Conservation (phyloP, 139 green algal species). For the Desmodesmus armatus region DNA sequence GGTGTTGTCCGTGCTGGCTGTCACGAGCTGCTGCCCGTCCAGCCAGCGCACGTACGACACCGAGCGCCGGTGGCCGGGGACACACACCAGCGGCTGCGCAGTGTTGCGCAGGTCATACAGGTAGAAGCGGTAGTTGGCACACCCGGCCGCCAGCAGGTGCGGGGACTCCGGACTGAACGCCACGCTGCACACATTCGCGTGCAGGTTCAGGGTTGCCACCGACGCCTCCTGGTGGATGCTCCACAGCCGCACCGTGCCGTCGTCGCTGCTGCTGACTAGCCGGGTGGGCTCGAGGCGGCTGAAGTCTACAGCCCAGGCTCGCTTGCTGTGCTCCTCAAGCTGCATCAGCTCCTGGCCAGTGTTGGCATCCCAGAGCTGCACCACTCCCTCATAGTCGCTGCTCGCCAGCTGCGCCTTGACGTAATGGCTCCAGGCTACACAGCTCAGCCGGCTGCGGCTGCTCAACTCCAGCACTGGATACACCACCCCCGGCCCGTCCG, state of each 20-base stretch:
- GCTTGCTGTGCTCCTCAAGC: conserved; percentile 80
- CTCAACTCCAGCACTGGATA: conserved; percentile 81
- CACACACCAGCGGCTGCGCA: not conserved
- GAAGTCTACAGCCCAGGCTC: conserved; percentile 94
- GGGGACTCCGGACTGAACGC: conserved; percentile 77
- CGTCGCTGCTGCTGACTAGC: conserved; percentile 87
- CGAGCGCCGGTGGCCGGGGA: conserved; percentile 59
- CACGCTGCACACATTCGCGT: conserved; percentile 93
- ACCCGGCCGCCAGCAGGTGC: conserved; percentile 87
- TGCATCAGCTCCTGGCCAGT: conserved; percentile 30
- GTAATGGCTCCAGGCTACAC: conserved; percentile 85
- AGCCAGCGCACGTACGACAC: conserved; percentile 95
- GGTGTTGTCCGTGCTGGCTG: conserved; percentile 92
- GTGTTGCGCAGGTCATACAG: conserved; percentile 59
- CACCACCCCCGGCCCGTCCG: conserved; percentile 54
- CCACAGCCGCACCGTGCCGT: conserved; percentile 87
- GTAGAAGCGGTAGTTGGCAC: conserved; percentile 59
- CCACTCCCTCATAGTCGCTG: conserved; percentile 87
- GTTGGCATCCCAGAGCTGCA: conserved; percentile 79
- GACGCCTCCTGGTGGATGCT: conserved; percentile 63
- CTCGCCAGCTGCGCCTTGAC: conserved; percentile 71
- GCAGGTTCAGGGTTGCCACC: conserved; percentile 65
- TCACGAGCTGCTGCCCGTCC: conserved; percentile 73
- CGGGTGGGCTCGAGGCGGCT: conserved; percentile 59
- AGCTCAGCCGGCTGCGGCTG: conserved; percentile 73